These are phyloP conservation scores for Neofusicoccum umdonicola DNA, from an alignment of 2,329 filamentous ascomycete genomes.

Conservation along the genomic window DNA sequence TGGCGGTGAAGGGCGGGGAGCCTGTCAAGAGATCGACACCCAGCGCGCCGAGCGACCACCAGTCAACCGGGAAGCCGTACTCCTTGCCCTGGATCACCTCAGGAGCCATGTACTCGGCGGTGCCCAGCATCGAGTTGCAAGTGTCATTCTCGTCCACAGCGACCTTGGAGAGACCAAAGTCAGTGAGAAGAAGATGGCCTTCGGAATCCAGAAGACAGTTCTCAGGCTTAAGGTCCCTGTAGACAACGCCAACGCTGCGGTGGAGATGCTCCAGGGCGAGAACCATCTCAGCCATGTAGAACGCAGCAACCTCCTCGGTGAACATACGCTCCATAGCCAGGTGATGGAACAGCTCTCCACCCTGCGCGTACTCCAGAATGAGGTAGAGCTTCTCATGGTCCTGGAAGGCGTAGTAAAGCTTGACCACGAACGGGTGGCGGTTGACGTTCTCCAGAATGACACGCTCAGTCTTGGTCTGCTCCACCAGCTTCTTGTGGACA, in stretches of 20 bases:
- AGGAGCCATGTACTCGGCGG: conserved; percentile 98
- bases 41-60: conserved; percentile 96
- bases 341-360: conserved; percentile 95
- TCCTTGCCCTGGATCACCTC: conserved; percentile 85
- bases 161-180: conserved; percentile 96
- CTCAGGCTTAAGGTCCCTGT: conserved; percentile 95
- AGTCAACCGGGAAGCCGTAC: conserved; percentile 94
- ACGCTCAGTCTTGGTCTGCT: conserved; percentile 96
- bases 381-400: conserved; percentile 97
- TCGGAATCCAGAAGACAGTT: conserved; percentile 92
- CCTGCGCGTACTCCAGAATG: conserved; percentile 95
- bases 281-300: conserved; percentile 98
- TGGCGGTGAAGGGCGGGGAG: conserved; percentile 82
- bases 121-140: conserved; percentile 90
- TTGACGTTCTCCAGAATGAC: conserved; percentile 94
- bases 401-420: conserved; percentile 97
- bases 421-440: conserved; percentile 95
- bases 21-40: conserved; percentile 92
- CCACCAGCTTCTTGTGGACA: conserved; percentile 91
- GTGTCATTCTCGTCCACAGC: conserved; percentile 68
- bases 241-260: conserved; percentile 87
- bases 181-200: conserved; percentile 89
- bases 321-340: conserved; percentile 95
- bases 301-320: conserved; percentile 79
- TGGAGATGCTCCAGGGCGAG: conserved; percentile 92